These are phyloP conservation scores for Pyrenochaeta sp. DNA, from an alignment of 2,329 filamentous ascomycete genomes.

Conservation along the genomic window DNA sequence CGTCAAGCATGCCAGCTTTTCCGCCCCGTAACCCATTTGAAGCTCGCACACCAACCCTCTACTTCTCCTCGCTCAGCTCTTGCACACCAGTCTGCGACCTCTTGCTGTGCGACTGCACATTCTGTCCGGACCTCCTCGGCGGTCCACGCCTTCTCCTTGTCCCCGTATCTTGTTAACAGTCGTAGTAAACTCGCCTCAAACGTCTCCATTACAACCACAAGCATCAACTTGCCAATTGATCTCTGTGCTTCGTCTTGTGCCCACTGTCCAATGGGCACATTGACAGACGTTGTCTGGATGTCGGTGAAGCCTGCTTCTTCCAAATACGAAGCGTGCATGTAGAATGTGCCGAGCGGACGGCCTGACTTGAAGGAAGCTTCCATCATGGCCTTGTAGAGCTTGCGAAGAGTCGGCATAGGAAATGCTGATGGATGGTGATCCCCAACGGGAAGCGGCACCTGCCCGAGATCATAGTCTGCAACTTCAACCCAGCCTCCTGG, in stretches of 20 bases:
- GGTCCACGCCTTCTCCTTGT: constrained; percentile 38
- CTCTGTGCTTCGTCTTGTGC: constrained; percentile 40
- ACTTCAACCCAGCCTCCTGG: constrained; percentile 60
- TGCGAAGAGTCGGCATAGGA: constrained; percentile 37
- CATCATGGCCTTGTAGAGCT: constrained; percentile 39
- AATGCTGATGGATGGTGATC: constrained; percentile 9
- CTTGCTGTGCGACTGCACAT: constrained; percentile 33
- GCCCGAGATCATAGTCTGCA: constrained; percentile 50
- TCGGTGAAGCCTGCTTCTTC: constrained; percentile 56
- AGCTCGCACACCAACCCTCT: constrained; percentile 46
- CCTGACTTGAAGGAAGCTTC: constrained; percentile 52
- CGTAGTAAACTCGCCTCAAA: constrained; percentile 39
- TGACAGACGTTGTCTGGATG: constrained; percentile 50
- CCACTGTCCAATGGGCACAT: constrained; percentile 48
- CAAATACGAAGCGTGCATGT: constrained; percentile 53
- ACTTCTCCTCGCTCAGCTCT: constrained; percentile 32
- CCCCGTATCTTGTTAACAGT: constrained; percentile 40
- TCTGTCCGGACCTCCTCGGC: constrained; percentile 33
- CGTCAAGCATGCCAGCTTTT: constrained; percentile 36
- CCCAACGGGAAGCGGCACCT: constrained; percentile 19
- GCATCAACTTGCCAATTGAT: constrained; percentile 44
- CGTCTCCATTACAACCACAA: constrained; percentile 45
- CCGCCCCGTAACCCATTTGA: constrained; percentile 47
- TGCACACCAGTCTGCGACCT: constrained; percentile 38
- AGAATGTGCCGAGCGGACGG: constrained; percentile 52